Evolutionary conservation across 179 eudicot genomes (phyloP).

Genomic region (Spergularia azorica): DNA sequence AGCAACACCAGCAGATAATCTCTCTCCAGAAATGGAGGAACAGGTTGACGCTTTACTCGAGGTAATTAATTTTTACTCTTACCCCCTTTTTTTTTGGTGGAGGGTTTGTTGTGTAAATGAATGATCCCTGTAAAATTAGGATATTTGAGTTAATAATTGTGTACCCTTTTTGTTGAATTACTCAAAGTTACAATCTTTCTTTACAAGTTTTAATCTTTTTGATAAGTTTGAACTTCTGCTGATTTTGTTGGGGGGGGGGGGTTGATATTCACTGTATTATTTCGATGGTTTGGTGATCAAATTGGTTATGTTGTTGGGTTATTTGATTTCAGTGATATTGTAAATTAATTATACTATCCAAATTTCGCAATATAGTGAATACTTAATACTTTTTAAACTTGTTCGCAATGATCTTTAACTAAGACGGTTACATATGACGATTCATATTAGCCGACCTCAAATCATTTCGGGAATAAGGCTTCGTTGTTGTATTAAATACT

Average conservation of each 20-base stretch:
- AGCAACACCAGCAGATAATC: constrained; percentile 17
- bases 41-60: constrained; percentile 39
- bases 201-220: background rate
- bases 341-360: too few species aligned
- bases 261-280: background rate
- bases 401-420: too few species aligned
- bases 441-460: too few species aligned
- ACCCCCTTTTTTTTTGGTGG: background rate
- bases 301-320: too few species aligned
- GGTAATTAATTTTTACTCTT: constrained; percentile 20
- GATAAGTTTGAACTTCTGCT: background rate
- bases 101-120: background rate
- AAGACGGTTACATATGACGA: too few species aligned
- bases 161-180: background rate
- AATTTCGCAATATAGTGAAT: too few species aligned
- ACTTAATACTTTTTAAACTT: too few species aligned
- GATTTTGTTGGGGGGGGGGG: too few species aligned
- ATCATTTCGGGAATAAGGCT: too few species aligned
- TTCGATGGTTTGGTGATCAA: background rate
- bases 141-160: background rate
- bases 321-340: too few species aligned
- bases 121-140: background rate
- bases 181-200: constrained; percentile 2
- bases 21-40: constrained; percentile 31
- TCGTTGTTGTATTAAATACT: too few species aligned